These are phyloP conservation scores for Sphenostylis stenocarpa DNA, from an alignment of 306 rosid species.

Conservation along the genomic window DNA sequence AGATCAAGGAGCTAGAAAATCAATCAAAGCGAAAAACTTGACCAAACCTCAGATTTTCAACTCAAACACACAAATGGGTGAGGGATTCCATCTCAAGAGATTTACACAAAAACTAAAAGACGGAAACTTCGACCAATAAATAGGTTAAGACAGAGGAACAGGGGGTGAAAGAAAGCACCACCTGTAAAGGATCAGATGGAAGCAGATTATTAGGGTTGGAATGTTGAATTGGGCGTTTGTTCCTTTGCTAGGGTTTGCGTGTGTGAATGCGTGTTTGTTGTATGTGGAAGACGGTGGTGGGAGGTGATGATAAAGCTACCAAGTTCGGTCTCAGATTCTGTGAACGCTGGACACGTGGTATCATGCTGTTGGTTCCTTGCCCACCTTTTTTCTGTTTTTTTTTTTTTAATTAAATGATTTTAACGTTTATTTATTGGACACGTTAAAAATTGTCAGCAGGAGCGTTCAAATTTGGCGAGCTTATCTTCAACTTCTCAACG, in stretches of 20 bases:
- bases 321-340: not conserved
- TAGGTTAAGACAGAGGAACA: not conserved
- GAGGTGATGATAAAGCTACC: conserved; percentile 22
- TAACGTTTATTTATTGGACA: too few relatives aligned
- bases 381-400: not conserved
- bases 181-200: not conserved
- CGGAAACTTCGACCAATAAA: not conserved
- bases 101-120: not conserved
- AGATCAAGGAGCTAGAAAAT: conserved; percentile 8
- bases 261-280: not conserved
- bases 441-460: not conserved
- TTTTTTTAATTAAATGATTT: too few relatives aligned
- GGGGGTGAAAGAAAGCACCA: conserved; percentile 14
- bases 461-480: not conserved
- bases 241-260: not conserved
- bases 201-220: not conserved
- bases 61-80: not conserved
- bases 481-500: not conserved
- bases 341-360: conserved; percentile 8
- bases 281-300: not conserved
- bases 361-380: conserved; percentile 1
- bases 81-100: not conserved
- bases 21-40: not conserved
- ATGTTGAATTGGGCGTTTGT: conserved; percentile 4
- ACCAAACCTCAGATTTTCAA: not conserved